A percentile compares a stretch with the other conserved stretches of the same genome.
Evolutionary conservation across 257 asterid genomes (phyloP).

Genomic region (Thymus mandschuricus): DNA sequence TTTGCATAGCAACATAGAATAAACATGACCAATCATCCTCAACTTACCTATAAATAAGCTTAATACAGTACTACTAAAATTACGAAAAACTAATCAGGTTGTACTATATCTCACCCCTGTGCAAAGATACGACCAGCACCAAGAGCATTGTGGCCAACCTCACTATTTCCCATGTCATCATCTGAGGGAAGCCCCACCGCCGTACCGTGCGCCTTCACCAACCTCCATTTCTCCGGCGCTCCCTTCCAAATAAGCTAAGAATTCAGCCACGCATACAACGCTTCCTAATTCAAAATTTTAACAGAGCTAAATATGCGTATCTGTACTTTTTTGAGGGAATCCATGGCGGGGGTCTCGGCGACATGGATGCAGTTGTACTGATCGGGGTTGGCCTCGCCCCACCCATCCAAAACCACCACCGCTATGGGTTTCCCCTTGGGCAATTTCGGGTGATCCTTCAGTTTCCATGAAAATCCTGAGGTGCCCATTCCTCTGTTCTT

Average conservation of each 20-base stretch:
- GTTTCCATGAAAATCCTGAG: constrained; percentile 82
- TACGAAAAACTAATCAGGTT: no score
- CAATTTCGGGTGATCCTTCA: constrained; percentile 82
- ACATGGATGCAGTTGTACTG: constrained; percentile 87
- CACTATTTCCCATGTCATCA: constrained; percentile 99
- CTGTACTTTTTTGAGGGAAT: constrained; percentile 84
- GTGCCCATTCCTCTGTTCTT: constrained; percentile 54
- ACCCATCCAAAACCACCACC: constrained; percentile 91
- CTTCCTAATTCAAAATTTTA: background rate
- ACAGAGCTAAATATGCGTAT: background rate
- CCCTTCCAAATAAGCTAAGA: constrained; percentile 49
- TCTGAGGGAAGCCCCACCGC: constrained; percentile 98
- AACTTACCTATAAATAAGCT: background rate
- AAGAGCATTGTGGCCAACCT: constrained; percentile 98
- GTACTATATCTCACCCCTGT: constrained; percentile 71
- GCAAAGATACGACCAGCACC: constrained; percentile 98
- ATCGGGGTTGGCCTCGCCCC: constrained; percentile 95
- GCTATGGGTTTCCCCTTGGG: constrained; percentile 81
- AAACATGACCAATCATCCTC: background rate
- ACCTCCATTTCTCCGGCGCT: constrained; percentile 93
- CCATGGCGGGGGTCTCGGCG: constrained; percentile 96
- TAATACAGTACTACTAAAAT: no score
- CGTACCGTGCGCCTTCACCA: constrained; percentile 89
- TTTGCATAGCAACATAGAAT: background rate
- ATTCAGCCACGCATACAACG: background rate